These are phyloP conservation scores for Whalleya microplaca DNA, from an alignment of 2,329 filamentous ascomycete species.

Conservation along the genomic window DNA sequence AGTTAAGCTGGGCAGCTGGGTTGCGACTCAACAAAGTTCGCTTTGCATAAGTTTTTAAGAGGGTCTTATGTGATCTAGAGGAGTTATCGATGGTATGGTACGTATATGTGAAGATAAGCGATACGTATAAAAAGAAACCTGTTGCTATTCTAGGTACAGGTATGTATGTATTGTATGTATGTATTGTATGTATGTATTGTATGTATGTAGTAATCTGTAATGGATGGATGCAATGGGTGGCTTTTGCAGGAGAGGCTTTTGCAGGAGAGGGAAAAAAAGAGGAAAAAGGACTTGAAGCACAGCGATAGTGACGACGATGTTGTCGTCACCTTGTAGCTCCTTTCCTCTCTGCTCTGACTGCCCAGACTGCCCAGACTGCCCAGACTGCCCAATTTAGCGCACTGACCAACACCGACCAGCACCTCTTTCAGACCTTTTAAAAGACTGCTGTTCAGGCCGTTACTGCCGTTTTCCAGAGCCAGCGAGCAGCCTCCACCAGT, in stretches of 20 bases:
- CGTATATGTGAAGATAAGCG: background rate
- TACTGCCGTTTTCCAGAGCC: too few species aligned
- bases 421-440: too few species aligned
- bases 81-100: background rate
- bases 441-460: too few species aligned
- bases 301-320: slow-evolving; percentile 21
- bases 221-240: background rate
- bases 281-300: background rate
- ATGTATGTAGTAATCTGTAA: too few species aligned
- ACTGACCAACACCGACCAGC: background rate
- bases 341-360: background rate
- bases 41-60: too few species aligned
- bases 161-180: too few species aligned
- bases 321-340: slow-evolving; percentile 27
- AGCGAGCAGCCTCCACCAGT: background rate
- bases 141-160: background rate
- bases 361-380: too few species aligned
- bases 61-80: background rate
- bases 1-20: too few species aligned
- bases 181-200: background rate
- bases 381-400: background rate
- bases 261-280: background rate
- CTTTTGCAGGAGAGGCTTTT: too few species aligned
- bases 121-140: background rate
- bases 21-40: background rate